These are phyloP conservation scores for Camptophora hylomeconis DNA, from an alignment of 2,329 filamentous ascomycete genomes.

Conservation along the genomic window DNA sequence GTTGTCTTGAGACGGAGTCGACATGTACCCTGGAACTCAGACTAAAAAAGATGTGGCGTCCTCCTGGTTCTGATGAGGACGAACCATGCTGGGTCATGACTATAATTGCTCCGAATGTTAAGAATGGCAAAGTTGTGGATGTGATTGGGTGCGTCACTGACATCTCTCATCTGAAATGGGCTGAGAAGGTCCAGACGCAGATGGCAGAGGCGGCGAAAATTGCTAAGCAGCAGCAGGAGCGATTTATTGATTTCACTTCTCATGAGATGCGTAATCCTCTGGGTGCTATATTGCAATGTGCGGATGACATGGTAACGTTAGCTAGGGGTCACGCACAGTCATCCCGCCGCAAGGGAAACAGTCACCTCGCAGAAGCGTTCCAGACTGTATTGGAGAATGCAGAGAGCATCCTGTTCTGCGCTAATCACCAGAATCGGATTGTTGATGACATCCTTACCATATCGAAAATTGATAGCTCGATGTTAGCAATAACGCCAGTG, in stretches of 20 bases:
- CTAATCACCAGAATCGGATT: constrained; percentile 65
- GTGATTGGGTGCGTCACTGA: constrained; percentile 29
- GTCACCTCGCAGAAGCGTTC: constrained; percentile 20
- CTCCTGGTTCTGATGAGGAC: constrained; percentile 7
- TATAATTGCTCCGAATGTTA: constrained; percentile 9
- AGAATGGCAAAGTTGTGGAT: constrained; percentile 17
- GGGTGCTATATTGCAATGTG: constrained; percentile 45
- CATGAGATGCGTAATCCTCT: constrained; percentile 45
- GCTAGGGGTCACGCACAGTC: constrained; percentile 33
- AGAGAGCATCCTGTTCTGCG: constrained; percentile 62
- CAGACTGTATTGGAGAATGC: constrained; percentile 55
- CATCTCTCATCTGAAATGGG: constrained; percentile 18
- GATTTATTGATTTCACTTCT: constrained; percentile 50
- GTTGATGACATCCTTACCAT: constrained; percentile 60
- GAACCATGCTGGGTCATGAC: constrained; percentile 10
- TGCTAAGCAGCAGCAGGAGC: constrained; percentile 44
- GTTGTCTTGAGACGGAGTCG: constrained; percentile 3
- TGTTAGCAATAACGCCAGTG: constrained; percentile 54
- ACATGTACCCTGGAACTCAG: constrained; percentile 7
- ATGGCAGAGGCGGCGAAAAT: constrained; percentile 10
- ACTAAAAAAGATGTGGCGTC: constrained; percentile 8
- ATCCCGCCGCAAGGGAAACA: not conserved
- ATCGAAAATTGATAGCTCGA: constrained; percentile 61
- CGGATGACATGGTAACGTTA: constrained; percentile 33
- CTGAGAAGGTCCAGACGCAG: constrained; percentile 30